Percentiles rank a stretch among this genome's conserved stretches.
phyloP scores from a whole-genome alignment of 306 rosid species.

The Prunus kanzakura region DNA sequence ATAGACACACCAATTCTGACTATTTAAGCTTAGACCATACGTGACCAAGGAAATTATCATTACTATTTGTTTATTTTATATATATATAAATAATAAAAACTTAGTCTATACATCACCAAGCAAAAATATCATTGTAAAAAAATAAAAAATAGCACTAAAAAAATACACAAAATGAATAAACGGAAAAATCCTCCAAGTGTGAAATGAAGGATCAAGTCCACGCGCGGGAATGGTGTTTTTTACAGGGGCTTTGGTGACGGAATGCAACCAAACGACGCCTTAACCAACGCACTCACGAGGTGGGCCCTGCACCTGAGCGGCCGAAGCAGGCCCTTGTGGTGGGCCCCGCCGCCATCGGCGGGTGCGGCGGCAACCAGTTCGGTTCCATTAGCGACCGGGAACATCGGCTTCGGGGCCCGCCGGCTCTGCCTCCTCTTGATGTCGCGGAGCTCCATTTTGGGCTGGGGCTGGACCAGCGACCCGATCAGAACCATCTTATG shows the following conservation, averaged over 20 bases:
- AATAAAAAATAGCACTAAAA: neutral
- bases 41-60: neutral
- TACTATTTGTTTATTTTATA: neutral
- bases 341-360: neutral
- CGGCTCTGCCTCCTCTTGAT: conserved; percentile 22
- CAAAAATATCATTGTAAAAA: neutral
- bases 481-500: conserved; percentile 14
- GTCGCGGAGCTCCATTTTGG: conserved; percentile 27
- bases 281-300: conserved; percentile 24
- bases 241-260: neutral
- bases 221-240: neutral
- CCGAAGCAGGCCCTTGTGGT: conserved; percentile 1
- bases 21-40: no score
- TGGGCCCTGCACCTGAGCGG: conserved; percentile 22
- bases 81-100: neutral
- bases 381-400: neutral
- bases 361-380: neutral
- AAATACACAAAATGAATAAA: neutral
- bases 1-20: no score
- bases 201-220: neutral
- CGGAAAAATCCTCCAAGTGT: neutral
- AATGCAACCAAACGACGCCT: conserved; percentile 30
- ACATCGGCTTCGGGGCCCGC: conserved; percentile 15
- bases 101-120: neutral
- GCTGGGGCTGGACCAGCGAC: conserved; percentile 14